Conservation (phyloP, 306 rosid species). For the Prunus davidiana region DNA sequence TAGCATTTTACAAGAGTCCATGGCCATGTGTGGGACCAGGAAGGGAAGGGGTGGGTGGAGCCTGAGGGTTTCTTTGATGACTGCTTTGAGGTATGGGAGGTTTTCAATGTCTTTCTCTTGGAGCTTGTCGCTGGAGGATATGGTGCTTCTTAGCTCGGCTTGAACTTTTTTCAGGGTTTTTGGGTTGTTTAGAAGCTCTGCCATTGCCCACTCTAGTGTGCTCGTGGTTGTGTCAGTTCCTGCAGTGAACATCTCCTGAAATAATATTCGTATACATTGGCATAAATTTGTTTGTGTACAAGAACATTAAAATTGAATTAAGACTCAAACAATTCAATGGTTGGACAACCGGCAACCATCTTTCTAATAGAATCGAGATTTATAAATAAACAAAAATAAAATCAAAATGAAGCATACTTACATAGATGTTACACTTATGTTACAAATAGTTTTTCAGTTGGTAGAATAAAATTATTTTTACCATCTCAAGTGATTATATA, state of each 20-base stretch:
- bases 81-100: conserved; percentile 71
- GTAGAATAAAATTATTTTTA: no score
- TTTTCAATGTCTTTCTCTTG: conserved; percentile 64
- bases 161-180: conserved; percentile 51
- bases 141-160: conserved; percentile 50
- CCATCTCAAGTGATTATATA: no score
- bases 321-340: no score
- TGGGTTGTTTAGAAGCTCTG: conserved; percentile 80
- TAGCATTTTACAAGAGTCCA: conserved; percentile 48
- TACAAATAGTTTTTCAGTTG: no score
- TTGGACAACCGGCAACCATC: no score
- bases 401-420: no score
- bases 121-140: conserved; percentile 35
- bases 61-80: conserved; percentile 78
- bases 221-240: conserved; percentile 91
- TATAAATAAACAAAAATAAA: no score
- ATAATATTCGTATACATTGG: background rate
- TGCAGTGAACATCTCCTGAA: conserved; percentile 84
- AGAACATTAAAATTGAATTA: no score
- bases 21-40: conserved; percentile 86
- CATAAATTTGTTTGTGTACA: no score
- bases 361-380: no score
- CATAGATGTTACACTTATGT: no score
- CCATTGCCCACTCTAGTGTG: conserved; percentile 87
- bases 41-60: conserved; percentile 97